A percentile compares a stretch with the other conserved stretches of the same genome.
Conservation (phyloP, 768 basidiomycete species). For the Auriculariales sp. region DNA sequence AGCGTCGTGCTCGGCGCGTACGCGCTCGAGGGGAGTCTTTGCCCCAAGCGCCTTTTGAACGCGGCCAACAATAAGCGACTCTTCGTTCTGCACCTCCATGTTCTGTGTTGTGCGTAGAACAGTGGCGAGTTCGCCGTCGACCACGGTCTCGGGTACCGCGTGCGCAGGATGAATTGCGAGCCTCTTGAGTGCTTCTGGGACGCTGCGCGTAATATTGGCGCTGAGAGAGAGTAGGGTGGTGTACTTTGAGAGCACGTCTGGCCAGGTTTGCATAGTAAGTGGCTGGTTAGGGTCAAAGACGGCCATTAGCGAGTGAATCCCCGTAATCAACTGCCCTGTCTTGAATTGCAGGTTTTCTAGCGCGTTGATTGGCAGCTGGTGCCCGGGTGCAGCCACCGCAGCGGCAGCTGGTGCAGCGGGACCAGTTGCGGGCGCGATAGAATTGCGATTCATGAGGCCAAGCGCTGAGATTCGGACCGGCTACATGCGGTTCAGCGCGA, state of each 20-base stretch:
- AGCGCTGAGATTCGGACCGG: too few relatives aligned
- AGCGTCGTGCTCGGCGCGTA: conserved; percentile 55
- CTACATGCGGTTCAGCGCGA: too few relatives aligned
- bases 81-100: conserved; percentile 53
- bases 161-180: conserved; percentile 54
- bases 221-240: conserved; percentile 73
- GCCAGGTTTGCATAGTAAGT: conserved; percentile 70
- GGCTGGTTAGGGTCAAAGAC: neutral
- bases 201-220: conserved; percentile 38
- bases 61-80: conserved; percentile 57
- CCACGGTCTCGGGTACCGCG: conserved; percentile 43
- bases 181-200: conserved; percentile 37
- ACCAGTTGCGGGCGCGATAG: too few relatives aligned
- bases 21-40: conserved; percentile 9
- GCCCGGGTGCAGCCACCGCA: too few relatives aligned
- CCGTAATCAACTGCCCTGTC: neutral
- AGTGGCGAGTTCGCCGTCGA: conserved; percentile 60
- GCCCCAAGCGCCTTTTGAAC: conserved; percentile 16
- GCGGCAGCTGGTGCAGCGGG: too few relatives aligned
- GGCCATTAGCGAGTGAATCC: neutral
- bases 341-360: neutral
- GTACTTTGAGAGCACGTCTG: conserved; percentile 77
- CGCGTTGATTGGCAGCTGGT: too few relatives aligned
- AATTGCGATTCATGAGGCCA: too few relatives aligned
- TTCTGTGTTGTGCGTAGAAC: conserved; percentile 72